phyloP scores from a whole-genome alignment of 495 filamentous ascomycete species.

The Lineolata rhizophorae region DNA sequence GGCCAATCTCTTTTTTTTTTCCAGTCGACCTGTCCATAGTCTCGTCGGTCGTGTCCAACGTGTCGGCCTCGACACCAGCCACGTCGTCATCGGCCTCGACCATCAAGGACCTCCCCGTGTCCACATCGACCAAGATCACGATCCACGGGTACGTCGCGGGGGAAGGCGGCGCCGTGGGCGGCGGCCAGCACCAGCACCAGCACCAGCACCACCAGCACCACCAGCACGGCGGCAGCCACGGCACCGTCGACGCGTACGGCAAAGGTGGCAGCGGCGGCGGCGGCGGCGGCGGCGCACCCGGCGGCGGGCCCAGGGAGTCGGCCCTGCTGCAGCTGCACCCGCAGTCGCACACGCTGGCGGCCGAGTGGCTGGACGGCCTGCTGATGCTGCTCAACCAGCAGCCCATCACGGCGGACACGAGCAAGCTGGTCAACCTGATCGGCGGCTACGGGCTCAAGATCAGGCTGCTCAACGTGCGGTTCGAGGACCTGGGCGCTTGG shows the following conservation, averaged over 20 bases:
- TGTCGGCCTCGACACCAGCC: constrained; percentile 40
- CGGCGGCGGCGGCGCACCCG: no score
- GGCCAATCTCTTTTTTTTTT: constrained; percentile 5
- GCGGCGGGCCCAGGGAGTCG: no score
- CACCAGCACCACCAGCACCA: constrained; percentile 10
- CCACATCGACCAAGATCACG: constrained; percentile 62
- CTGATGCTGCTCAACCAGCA: constrained; percentile 89
- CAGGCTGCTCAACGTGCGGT: constrained; percentile 71
- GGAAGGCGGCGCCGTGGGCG: no score
- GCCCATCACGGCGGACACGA: constrained; percentile 91
- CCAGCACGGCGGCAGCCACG: no score
- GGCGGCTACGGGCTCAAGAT: constrained; percentile 86
- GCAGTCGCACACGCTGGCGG: constrained; percentile 57
- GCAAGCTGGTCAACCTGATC: constrained; percentile 65
- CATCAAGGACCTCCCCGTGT: constrained; percentile 9
- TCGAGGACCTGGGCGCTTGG: constrained; percentile 41
- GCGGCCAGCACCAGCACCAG: no score
- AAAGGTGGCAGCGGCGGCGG: no score
- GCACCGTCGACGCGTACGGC: no score
- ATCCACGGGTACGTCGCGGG: constrained; percentile 48
- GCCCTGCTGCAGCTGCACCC: constrained; percentile 74
- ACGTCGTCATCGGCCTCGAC: constrained; percentile 22
- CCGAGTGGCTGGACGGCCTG: constrained; percentile 91
- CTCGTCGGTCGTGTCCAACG: constrained; percentile 83
- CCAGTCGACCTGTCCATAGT: constrained; percentile 73